Conservation (phyloP, 257 asterid genomes). For the Orobanche coerulescens region DNA sequence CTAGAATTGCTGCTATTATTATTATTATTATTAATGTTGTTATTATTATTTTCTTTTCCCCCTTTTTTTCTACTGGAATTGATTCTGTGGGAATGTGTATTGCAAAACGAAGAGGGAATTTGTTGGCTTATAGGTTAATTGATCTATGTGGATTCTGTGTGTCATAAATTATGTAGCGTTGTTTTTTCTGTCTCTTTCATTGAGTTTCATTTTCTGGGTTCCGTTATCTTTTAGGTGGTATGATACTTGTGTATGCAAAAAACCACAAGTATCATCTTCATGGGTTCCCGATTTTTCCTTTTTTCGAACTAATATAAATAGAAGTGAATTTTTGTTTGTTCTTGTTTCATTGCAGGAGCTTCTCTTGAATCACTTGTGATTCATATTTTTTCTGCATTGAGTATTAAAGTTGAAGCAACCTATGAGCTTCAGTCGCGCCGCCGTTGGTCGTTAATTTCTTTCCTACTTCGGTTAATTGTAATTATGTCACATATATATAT, state of each 20-base stretch:
- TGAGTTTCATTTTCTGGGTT: conserved; percentile 30
- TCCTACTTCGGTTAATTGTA: conserved; percentile 8
- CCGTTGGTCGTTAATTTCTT: conserved; percentile 29
- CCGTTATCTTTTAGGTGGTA: conserved; percentile 21
- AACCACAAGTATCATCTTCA: conserved; percentile 14
- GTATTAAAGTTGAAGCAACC: conserved; percentile 20
- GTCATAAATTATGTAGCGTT: neutral
- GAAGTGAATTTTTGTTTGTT: conserved; percentile 23
- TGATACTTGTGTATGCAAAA: too few species aligned
- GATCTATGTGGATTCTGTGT: conserved; percentile 17
- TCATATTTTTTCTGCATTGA: neutral
- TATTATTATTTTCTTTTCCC: neutral
- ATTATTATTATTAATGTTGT: too few species aligned
- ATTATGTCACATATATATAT: neutral
- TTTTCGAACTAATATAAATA: conserved; percentile 34
- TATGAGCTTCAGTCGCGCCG: conserved; percentile 50
- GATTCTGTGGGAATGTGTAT: conserved; percentile 29
- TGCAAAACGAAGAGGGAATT: neutral
- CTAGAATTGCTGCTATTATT: conserved; percentile 17
- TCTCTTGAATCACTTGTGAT: conserved; percentile 19
- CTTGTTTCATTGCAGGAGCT: conserved; percentile 38
- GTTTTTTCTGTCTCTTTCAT: conserved; percentile 11
- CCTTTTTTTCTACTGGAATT: conserved; percentile 20
- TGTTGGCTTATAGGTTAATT: conserved; percentile 20
- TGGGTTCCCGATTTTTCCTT: conserved; percentile 12